Percentiles rank a stretch among this genome's conserved stretches.
Evolutionary conservation across 768 basidiomycete genomes (phyloP).

Genomic region (Sutorius australiensis): DNA sequence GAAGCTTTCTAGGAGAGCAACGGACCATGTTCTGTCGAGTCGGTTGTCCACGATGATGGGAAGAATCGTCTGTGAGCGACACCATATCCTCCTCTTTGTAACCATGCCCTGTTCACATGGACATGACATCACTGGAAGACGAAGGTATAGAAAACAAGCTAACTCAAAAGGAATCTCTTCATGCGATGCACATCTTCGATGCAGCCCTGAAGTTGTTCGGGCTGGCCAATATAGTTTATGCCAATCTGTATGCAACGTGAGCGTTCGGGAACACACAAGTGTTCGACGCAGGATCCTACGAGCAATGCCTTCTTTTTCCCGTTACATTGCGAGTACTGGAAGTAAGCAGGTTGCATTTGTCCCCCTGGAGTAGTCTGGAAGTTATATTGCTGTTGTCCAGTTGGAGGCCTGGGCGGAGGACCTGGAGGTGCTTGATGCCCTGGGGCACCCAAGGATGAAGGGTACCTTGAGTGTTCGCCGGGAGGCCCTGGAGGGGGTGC

Average conservation of each 20-base stretch:
- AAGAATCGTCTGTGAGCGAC: conserved; percentile 73
- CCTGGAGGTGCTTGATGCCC: conserved; percentile 19
- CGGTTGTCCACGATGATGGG: conserved; percentile 59
- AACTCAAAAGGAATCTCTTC: conserved; percentile 68
- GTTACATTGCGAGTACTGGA: conserved; percentile 87
- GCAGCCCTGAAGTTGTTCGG: conserved; percentile 72
- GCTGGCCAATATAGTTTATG: conserved; percentile 77
- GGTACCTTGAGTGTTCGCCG: not conserved
- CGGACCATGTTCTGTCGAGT: conserved; percentile 78
- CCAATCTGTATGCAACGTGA: conserved; percentile 56
- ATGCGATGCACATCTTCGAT: conserved; percentile 90
- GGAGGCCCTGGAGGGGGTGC: conserved; percentile 17
- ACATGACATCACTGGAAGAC: not conserved
- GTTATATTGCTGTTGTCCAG: conserved; percentile 58
- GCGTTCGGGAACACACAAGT: not conserved
- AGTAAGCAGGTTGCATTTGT: conserved; percentile 55
- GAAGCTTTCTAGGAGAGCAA: conserved; percentile 1
- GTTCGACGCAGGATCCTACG: conserved; percentile 41
- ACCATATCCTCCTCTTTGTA: conserved; percentile 83
- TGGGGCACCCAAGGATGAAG: not conserved
- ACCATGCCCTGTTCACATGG: conserved; percentile 31
- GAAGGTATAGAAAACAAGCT: conserved; percentile 20
- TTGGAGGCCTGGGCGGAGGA: conserved; percentile 52
- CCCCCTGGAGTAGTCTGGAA: conserved; percentile 50
- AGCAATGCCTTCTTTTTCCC: conserved; percentile 87